These are phyloP conservation scores for Verticillium tricorpus DNA, from an alignment of 2,329 filamentous ascomycete species.

Conservation along the genomic window DNA sequence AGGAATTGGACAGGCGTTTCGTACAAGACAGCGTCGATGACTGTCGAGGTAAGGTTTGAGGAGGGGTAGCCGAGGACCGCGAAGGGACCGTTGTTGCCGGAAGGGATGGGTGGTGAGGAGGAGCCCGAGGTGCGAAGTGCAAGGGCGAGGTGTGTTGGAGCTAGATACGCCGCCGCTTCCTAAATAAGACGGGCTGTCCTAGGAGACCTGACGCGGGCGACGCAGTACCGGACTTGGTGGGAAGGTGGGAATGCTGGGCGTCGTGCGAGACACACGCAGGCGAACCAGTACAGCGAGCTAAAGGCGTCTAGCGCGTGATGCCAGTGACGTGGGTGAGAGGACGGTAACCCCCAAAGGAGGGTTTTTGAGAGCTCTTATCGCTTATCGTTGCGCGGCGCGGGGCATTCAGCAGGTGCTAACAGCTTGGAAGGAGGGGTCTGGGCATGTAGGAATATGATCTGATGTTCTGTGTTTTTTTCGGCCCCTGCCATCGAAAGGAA, in stretches of 20 bases:
- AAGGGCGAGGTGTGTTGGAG: neutral
- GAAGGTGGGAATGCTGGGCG: neutral
- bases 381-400: slow-evolving; percentile 2
- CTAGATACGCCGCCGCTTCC: neutral
- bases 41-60: neutral
- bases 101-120: neutral
- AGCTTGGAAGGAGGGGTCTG: neutral
- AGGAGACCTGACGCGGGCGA: neutral
- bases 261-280: neutral
- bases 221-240: neutral
- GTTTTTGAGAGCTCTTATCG: slow-evolving; percentile 3
- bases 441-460: slow-evolving; percentile 1
- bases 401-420: neutral
- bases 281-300: neutral
- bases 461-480: neutral
- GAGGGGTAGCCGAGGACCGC: neutral
- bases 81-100: neutral
- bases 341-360: neutral
- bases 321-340: neutral
- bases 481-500: neutral
- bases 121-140: neutral
- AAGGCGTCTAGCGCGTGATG: neutral
- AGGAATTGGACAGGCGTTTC: neutral
- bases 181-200: neutral
- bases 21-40: neutral